Base-by-base conservation (phyloP, 2,329 filamentous ascomycete genomes). In the Epichloe coenophiala region DNA sequence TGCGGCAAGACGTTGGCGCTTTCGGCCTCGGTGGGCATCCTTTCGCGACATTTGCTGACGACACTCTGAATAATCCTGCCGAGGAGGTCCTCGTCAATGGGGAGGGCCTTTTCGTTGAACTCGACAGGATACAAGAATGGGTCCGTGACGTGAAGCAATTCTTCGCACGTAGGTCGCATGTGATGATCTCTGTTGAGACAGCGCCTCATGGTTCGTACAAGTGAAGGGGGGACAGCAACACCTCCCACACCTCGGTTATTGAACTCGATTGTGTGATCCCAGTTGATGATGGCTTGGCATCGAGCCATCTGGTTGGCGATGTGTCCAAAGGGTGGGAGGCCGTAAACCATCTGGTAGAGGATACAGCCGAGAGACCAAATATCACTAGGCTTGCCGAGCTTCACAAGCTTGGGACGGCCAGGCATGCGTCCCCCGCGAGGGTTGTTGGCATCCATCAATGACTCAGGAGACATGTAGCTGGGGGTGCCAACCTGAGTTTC, bases 401-500 rank as follows among this genome's bases (percentile, higher is more conserved):
- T 95, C 83, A 96, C 93, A 53, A 96, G 75, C 65, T 90, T 94
- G 13, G 80, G 76, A 21, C 69, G 63, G 4, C 66, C 68, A 2
- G 63, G 64, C 2, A 67, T 54, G 8, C 69, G 56, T 51, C 70
- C 59, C 73, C 73, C 80, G 51, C 71, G 68, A 17, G 73, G 65
- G 49, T 81, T 83, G 58, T 94, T 95, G 27, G 83, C 86, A 67
- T 97, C 93, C 63, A 94, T 82, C 46, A 98, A 77, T 2, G 86
- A 89, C 68, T 98, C 93, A 0, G 93, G 93, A 1, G 88, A 94
- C 93, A 98, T 98, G 72, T 96, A 98, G 66, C 95, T 98, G 3
- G 93, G 0, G 0, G 93, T 98, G 51, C 94, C 93, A 55, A 97
- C 83, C 68, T 97, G 89, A 11, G 84, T 87, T 64, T 98, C 93